Evolutionary conservation across 495 filamentous ascomycete genomes (phyloP), one percentile per base, ranked within the genome.

Genomic region (Elaphomyces granulatus): DNA sequence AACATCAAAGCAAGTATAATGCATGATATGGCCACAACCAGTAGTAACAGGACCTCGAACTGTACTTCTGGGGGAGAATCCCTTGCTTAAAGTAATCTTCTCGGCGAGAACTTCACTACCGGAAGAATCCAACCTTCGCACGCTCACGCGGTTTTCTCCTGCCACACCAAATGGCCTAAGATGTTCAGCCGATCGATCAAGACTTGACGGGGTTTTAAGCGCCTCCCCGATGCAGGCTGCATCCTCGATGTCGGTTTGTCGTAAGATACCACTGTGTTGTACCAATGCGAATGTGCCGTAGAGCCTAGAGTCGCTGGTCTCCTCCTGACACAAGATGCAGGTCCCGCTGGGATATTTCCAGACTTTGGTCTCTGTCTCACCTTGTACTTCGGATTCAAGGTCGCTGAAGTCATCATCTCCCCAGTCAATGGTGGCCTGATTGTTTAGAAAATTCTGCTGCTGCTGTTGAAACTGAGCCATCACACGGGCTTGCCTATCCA

Each of bases 391-490:
- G 10, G 72, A 58, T n/a, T 82, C 77, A 7, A 71, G 45, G 39
- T 79, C 78, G 20, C 83, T 83, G 31, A 81, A 75, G 36, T 81
- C 75, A 23, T 82, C 80, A 26, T 82, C 81, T 12, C 80, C 86
- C 78, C 87, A 94, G 53, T 93, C 81, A 46, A 93, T 69, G 23
- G 75, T 74, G 20, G 79, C 80, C 53, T 94, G 85, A 46, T 74
- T 86, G 42, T 82, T 78, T 61, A 96, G 56, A 62, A 96, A 96
- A 47, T 74, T 85, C 57, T 92, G 86, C 52, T 96, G 92, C 50
- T 99, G 86, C 50, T 93, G 78, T 54, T 94, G 90, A 64, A 96
- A 93, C 54, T 94, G 83, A 2, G 87, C 88, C 87, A 96, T 94
- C 15, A 96, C 83, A 46, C 72, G 77, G 7, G 87, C 87, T 60